These are phyloP conservation scores for Ustilago sp. DNA, from an alignment of 1,284 basidiomycete species.

Conservation along the genomic window DNA sequence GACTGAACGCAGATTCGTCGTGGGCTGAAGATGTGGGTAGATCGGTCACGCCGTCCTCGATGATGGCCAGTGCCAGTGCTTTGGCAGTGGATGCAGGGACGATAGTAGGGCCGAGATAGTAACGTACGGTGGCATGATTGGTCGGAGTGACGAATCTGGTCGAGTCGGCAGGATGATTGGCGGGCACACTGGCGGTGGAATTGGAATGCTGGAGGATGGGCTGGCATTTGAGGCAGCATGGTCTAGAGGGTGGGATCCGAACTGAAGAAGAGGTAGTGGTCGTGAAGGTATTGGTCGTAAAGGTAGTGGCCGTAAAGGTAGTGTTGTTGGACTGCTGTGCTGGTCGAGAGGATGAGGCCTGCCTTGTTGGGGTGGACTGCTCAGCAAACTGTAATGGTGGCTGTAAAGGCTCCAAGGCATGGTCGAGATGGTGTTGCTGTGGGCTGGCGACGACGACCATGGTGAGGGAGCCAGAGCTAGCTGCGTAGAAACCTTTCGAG, in stretches of 20 bases:
- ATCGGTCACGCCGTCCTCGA: slow-evolving; percentile 23
- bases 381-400: background rate
- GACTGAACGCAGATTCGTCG: background rate
- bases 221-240: slow-evolving; percentile 38
- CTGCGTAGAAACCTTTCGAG: background rate
- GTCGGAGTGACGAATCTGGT: slow-evolving; percentile 21
- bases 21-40: background rate
- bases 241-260: slow-evolving; percentile 26
- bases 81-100: slow-evolving; percentile 36
- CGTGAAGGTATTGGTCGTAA: no score
- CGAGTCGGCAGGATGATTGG: slow-evolving; percentile 19
- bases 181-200: slow-evolving; percentile 19
- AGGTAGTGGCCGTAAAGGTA: background rate
- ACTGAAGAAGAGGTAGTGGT: slow-evolving; percentile 2
- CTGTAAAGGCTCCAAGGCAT: slow-evolving; percentile 18
- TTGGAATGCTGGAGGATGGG: slow-evolving; percentile 26
- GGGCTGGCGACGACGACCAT: slow-evolving; percentile 15
- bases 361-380: slow-evolving; percentile 3
- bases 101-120: slow-evolving; percentile 53
- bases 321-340: background rate
- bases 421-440: background rate
- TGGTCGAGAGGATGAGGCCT: slow-evolving; percentile 5
- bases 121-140: slow-evolving; percentile 29
- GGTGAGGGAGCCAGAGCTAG: background rate
- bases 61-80: slow-evolving; percentile 43